phyloP scores from a whole-genome alignment of 108 stramenopile species.

The Cyclotella distinguenda region DNA sequence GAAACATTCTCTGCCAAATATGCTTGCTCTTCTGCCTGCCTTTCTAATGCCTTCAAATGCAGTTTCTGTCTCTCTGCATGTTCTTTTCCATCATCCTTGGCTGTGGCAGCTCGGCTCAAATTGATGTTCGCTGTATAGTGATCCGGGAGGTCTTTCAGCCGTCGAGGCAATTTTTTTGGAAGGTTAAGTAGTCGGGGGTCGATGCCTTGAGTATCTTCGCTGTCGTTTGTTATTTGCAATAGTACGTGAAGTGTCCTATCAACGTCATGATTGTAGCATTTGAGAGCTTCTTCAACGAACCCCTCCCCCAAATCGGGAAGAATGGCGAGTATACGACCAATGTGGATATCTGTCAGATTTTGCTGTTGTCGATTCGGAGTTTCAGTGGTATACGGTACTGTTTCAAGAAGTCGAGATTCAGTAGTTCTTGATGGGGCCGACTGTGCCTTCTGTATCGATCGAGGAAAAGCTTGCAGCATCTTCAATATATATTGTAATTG shows the following conservation, averaged over 20 bases:
- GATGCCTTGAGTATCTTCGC: slow-evolving; percentile 6
- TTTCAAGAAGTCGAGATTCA: not conserved
- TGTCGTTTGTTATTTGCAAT: slow-evolving; percentile 35
- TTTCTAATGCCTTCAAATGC: slow-evolving; percentile 48
- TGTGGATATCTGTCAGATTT: slow-evolving; percentile 41
- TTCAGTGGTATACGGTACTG: not conserved
- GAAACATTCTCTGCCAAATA: slow-evolving; percentile 47
- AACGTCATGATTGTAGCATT: slow-evolving; percentile 63
- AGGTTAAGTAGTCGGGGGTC: slow-evolving; percentile 35
- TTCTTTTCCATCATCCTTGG: slow-evolving; percentile 50
- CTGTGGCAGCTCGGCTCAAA: slow-evolving; percentile 44
- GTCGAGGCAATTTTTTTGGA: slow-evolving; percentile 43
- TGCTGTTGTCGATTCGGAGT: slow-evolving; percentile 8
- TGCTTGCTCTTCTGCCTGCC: slow-evolving; percentile 60
- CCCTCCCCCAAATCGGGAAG: slow-evolving; percentile 80
- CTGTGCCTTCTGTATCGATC: slow-evolving; percentile 14
- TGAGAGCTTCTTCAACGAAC: slow-evolving; percentile 76
- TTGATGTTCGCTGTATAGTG: slow-evolving; percentile 29
- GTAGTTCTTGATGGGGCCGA: not conserved
- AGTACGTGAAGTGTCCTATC: slow-evolving; percentile 62
- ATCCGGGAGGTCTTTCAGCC: slow-evolving; percentile 29
- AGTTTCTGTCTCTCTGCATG: slow-evolving; percentile 58
- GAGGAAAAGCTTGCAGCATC: slow-evolving; percentile 29
- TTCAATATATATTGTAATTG: slow-evolving; percentile 39
- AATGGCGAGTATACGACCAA: slow-evolving; percentile 40